phyloP scores from a whole-genome alignment of 2,329 filamentous ascomycete genomes.

The Westerdykella sp. region DNA sequence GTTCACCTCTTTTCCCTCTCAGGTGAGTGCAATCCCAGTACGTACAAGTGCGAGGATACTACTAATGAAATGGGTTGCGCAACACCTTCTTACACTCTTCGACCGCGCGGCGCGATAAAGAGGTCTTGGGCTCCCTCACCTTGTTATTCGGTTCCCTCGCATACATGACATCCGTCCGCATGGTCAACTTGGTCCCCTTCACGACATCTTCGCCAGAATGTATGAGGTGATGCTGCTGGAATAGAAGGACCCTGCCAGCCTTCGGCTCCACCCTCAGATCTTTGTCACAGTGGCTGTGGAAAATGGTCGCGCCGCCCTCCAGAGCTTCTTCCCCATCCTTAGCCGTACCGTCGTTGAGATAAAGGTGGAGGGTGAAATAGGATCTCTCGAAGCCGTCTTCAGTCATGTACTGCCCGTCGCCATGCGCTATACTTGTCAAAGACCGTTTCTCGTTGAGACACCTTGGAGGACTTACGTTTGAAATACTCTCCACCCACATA shows the following conservation, averaged over 20 bases:
- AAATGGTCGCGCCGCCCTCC: conserved; percentile 52
- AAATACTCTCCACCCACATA: conserved; percentile 71
- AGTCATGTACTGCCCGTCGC: conserved; percentile 59
- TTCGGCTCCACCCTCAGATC: conserved; percentile 45
- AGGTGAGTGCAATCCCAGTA: conserved; percentile 41
- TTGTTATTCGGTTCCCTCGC: conserved; percentile 17
- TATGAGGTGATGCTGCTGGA: conserved; percentile 49
- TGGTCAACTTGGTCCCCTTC: conserved; percentile 49
- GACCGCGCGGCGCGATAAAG: background rate
- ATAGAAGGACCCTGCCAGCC: conserved; percentile 49
- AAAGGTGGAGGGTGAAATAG: conserved; percentile 52
- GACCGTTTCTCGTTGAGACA: background rate
- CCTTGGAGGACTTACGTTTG: conserved; percentile 35
- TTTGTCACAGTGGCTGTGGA: conserved; percentile 35
- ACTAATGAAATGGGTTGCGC: conserved; percentile 24
- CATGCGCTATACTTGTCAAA: conserved; percentile 49
- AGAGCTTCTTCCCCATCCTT: conserved; percentile 32
- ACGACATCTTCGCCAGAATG: conserved; percentile 52
- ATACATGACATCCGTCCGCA: conserved; percentile 54
- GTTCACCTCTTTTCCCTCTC: conserved; percentile 51
- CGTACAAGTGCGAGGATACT: conserved; percentile 34
- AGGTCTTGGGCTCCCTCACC: background rate
- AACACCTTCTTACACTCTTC: background rate
- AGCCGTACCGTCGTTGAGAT: conserved; percentile 43
- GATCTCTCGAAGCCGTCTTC: conserved; percentile 47